phyloP scores from a whole-genome alignment of 805 yeast species.

The Candida wancherniae region DNA sequence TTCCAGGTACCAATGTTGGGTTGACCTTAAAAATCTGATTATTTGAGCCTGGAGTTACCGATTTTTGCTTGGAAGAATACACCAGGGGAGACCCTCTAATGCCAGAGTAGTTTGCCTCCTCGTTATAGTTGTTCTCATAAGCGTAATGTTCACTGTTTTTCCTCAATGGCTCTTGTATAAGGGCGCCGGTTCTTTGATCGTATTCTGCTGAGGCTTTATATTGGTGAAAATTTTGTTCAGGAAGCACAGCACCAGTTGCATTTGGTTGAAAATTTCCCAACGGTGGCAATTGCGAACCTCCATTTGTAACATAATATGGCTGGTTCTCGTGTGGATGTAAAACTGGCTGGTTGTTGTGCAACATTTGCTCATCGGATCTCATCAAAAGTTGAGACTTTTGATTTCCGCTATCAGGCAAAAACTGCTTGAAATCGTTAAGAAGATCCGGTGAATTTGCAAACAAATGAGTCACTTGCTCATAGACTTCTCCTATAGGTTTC shows the following conservation, averaged over 20 bases:
- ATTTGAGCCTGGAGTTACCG: constrained; percentile 10
- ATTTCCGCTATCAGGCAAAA: constrained; percentile 78
- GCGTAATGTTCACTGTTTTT: constrained; percentile 23
- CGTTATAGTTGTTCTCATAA: constrained; percentile 31
- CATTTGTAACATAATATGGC: constrained; percentile 14
- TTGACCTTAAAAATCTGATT: constrained; percentile 29
- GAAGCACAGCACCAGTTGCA: constrained; percentile 26
- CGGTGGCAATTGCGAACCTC: constrained; percentile 65
- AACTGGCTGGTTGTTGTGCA: constrained; percentile 20
- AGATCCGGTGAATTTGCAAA: constrained; percentile 94
- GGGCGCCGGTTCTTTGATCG: constrained; percentile 4
- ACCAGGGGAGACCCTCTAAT: constrained; percentile 34
- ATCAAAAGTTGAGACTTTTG: constrained; percentile 20
- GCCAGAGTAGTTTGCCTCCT: constrained; percentile 48
- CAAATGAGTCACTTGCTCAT: constrained; percentile 82
- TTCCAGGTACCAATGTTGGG: constrained; percentile 77
- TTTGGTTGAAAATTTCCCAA: constrained; percentile 85
- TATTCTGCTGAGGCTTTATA: constrained; percentile 10
- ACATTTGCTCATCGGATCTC: constrained; percentile 19
- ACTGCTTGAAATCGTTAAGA: constrained; percentile 90
- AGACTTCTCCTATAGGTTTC: constrained; percentile 91
- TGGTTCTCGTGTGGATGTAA: constrained; percentile 10
- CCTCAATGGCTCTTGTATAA: constrained; percentile 4
- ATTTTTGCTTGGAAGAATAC: constrained; percentile 7
- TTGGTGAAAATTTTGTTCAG: constrained; percentile 24